A percentile compares a stretch with the other conserved stretches of the same genome.
phyloP scores from a whole-genome alignment of 2,329 filamentous ascomycete species.

The Neonectria coccinea region DNA sequence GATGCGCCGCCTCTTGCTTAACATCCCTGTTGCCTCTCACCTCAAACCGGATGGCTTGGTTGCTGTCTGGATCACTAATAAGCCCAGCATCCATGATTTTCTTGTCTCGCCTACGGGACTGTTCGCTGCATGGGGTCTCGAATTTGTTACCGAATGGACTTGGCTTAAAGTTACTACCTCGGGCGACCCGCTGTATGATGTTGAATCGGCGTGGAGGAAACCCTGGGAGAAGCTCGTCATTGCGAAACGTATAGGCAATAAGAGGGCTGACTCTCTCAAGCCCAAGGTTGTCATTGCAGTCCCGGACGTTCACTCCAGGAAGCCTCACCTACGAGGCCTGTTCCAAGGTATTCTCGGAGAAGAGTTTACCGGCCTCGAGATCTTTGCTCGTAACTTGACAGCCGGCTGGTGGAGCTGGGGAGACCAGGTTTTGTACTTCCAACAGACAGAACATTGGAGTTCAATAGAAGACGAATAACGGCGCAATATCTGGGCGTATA shows the following conservation, averaged over 20 bases:
- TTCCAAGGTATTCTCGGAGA: constrained; percentile 66
- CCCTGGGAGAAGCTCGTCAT: constrained; percentile 82
- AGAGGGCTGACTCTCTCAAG: constrained; percentile 41
- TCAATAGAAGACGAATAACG: constrained; percentile 30
- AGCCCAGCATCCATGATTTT: constrained; percentile 67
- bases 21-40: constrained; percentile 67
- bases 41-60: constrained; percentile 69
- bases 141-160: constrained; percentile 76
- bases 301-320: constrained; percentile 82
- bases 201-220: constrained; percentile 75
- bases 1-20: constrained; percentile 62
- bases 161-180: constrained; percentile 79
- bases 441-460: constrained; percentile 66
- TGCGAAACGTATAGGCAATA: constrained; percentile 57
- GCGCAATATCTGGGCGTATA: constrained; percentile 39
- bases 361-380: constrained; percentile 72
- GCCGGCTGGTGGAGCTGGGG: constrained; percentile 85
- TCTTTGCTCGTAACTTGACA: constrained; percentile 81
- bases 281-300: constrained; percentile 74
- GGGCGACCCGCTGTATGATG: constrained; percentile 72
- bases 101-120: constrained; percentile 64
- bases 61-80: constrained; percentile 84
- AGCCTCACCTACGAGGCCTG: constrained; percentile 75
- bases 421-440: constrained; percentile 78
- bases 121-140: constrained; percentile 75